A percentile compares a stretch with the other conserved stretches of the same genome.
phyloP scores from a whole-genome alignment of 2,329 filamentous ascomycete genomes.

The Allantophomopsis lycopodina region DNA sequence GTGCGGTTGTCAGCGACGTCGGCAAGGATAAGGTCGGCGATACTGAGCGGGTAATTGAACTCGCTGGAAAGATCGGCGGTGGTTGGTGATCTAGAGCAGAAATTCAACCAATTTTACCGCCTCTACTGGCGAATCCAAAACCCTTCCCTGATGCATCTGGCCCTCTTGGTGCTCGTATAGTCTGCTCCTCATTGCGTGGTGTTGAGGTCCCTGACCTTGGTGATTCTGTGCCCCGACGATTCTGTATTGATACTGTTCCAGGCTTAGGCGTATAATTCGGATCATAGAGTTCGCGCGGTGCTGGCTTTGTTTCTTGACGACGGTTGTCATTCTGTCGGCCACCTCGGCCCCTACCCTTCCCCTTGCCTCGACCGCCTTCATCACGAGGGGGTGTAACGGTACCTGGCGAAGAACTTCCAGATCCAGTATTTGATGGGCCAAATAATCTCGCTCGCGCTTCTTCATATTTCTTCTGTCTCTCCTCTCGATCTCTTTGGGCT shows the following conservation, averaged over 20 bases:
- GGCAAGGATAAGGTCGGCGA: constrained; percentile 61
- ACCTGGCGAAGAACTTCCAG: constrained; percentile 48
- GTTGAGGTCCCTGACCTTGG: constrained; percentile 27
- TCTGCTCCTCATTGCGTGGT: constrained; percentile 47
- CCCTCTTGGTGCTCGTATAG: constrained; percentile 62
- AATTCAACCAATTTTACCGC: constrained; percentile 30
- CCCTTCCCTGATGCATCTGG: constrained; percentile 67
- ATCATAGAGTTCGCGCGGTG: constrained; percentile 57
- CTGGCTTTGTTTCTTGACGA: constrained; percentile 19
- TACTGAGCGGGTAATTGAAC: constrained; percentile 70
- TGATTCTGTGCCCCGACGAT: constrained; percentile 24
- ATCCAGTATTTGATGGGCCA: constrained; percentile 37
- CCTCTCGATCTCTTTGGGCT: constrained; percentile 68
- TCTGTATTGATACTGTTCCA: constrained; percentile 29
- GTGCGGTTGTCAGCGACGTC: constrained; percentile 89
- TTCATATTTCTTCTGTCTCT: constrained; percentile 83
- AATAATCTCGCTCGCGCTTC: constrained; percentile 82
- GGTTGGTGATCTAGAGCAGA: constrained; percentile 57
- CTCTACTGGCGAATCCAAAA: constrained; percentile 60
- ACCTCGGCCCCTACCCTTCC: constrained; percentile 28
- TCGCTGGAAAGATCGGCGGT: constrained; percentile 83
- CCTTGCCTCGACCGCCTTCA: constrained; percentile 32
- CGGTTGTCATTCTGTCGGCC: constrained; percentile 17
- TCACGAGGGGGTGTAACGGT: constrained; percentile 45
- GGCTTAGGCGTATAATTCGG: constrained; percentile 57